Evolutionary conservation across 331 rosid species (phyloP).

Genomic region (Rosa hybrid): DNA sequence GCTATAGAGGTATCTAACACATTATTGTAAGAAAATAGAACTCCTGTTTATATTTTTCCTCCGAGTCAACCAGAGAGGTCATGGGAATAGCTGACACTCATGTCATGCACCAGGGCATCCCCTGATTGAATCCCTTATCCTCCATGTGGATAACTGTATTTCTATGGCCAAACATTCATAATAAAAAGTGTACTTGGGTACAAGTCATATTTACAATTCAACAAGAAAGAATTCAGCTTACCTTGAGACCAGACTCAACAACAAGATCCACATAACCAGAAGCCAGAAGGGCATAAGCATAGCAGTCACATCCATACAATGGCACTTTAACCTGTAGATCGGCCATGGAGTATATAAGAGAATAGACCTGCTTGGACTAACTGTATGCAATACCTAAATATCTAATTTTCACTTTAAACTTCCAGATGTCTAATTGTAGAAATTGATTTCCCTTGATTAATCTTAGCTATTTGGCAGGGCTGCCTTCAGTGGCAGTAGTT

Average conservation of each 20-base stretch:
- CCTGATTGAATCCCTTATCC: background rate
- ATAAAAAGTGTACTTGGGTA: background rate
- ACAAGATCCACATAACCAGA: conserved; percentile 96
- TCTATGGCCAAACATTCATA: background rate
- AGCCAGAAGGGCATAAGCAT: conserved; percentile 90
- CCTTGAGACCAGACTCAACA: conserved; percentile 93
- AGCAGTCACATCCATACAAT: conserved; percentile 95
- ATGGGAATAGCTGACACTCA: background rate
- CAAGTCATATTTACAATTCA: conserved; percentile 4
- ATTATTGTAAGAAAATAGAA: background rate
- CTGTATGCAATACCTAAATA: background rate
- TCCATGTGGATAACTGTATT: background rate
- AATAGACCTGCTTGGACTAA: background rate
- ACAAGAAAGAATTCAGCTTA: conserved; percentile 22
- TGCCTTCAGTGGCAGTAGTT: too few species aligned
- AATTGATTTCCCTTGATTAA: too few species aligned
- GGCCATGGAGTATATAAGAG: background rate
- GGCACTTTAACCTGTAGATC: conserved; percentile 79
- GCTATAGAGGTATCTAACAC: background rate
- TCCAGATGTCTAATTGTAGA: background rate
- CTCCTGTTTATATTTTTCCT: background rate
- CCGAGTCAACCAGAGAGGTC: background rate
- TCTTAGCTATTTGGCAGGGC: too few species aligned
- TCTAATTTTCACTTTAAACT: background rate
- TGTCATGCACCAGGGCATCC: background rate